Percentiles rank a stretch among this genome's conserved stretches.
phyloP scores from a whole-genome alignment of 805 yeast genomes.

The Schwanniomyces vanrijiae region DNA sequence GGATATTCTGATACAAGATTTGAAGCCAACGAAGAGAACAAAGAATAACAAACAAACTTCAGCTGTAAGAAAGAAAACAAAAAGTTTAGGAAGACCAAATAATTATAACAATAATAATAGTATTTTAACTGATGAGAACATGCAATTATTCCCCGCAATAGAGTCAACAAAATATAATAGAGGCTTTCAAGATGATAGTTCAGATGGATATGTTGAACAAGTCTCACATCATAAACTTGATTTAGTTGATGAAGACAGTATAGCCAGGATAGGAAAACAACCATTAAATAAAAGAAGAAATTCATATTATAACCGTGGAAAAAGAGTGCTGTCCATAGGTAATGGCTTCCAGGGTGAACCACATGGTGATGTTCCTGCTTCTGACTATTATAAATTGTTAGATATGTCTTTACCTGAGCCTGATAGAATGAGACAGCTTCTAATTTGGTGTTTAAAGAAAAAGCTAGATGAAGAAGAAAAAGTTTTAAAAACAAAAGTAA shows the following conservation, averaged over 20 bases:
- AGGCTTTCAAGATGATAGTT: not conserved
- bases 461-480: constrained; percentile 34
- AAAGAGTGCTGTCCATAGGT: constrained; percentile 71
- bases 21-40: constrained; percentile 2
- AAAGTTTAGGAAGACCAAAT: constrained; percentile 8
- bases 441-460: constrained; percentile 67
- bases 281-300: constrained; percentile 40
- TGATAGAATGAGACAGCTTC: constrained; percentile 65
- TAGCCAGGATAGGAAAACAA: not conserved
- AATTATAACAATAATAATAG: constrained; percentile 9
- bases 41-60: not conserved
- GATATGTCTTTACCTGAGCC: constrained; percentile 68
- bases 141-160: constrained; percentile 10
- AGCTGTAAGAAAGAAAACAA: not conserved
- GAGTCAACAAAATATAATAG: constrained; percentile 2
- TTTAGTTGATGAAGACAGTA: constrained; percentile 12
- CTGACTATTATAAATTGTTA: constrained; percentile 60
- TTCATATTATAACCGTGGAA: constrained; percentile 62
- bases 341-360: constrained; percentile 70
- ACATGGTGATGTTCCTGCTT: constrained; percentile 56
- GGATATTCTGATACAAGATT: constrained; percentile 10
- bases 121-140: constrained; percentile 2
- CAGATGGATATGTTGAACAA: constrained; percentile 29
- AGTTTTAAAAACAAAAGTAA: constrained; percentile 14
- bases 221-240: constrained; percentile 27